These are phyloP conservation scores for Penstemon newberryi DNA, from an alignment of 257 asterid species.

Conservation along the genomic window DNA sequence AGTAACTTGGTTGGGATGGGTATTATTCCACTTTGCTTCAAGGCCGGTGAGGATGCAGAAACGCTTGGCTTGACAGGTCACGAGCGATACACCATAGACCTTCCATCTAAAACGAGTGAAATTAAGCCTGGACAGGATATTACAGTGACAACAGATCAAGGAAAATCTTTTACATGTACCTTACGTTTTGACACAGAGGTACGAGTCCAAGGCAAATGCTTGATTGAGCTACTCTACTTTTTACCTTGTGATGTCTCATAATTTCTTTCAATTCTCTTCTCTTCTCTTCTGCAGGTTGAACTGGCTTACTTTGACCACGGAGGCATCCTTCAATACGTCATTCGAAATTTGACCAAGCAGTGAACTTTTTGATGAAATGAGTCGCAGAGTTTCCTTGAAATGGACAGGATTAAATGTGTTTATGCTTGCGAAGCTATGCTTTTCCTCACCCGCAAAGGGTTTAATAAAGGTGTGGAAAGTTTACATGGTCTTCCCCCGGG, in stretches of 20 bases:
- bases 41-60: conserved; percentile 83
- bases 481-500: not conserved
- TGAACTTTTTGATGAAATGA: conserved; percentile 26
- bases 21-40: conserved; percentile 86
- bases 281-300: conserved; percentile 54
- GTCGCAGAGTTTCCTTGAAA: not conserved
- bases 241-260: not conserved
- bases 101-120: conserved; percentile 63
- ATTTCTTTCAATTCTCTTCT: not conserved
- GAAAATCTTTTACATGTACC: conserved; percentile 69
- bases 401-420: not conserved
- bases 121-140: conserved; percentile 82
- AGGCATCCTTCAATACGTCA: conserved; percentile 75
- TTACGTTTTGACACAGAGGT: conserved; percentile 91
- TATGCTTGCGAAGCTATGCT: not conserved
- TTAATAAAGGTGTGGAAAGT: not conserved
- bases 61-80: conserved; percentile 77
- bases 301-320: conserved; percentile 78
- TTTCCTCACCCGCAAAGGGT: not conserved
- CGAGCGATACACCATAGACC: conserved; percentile 78
- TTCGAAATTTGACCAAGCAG: conserved; percentile 56
- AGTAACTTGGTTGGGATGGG: conserved; percentile 98
- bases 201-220: not conserved
- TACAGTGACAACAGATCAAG: conserved; percentile 67
- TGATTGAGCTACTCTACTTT: not conserved